phyloP scores from a whole-genome alignment of 345 rosid species.

The Erucastrum elatum region DNA sequence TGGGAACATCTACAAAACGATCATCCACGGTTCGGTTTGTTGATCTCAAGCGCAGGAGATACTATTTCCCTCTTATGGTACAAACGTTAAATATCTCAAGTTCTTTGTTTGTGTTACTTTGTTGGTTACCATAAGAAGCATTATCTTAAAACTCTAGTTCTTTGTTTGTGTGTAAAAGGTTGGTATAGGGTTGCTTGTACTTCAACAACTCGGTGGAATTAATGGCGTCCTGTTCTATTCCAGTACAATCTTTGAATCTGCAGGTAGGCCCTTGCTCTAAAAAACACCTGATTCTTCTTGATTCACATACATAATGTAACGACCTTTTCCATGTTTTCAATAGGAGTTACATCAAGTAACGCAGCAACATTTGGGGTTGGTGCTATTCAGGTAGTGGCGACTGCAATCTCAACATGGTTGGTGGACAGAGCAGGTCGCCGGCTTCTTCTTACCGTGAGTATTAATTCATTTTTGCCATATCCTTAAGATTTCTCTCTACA shows the following conservation, averaged over 20 bases:
- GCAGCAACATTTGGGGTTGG: slow-evolving; percentile 84
- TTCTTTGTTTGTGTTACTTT: too few species aligned
- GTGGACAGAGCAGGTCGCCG: slow-evolving; percentile 87
- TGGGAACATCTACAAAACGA: slow-evolving; percentile 70
- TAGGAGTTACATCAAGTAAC: slow-evolving; percentile 85
- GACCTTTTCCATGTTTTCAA: neutral
- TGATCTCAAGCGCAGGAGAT: slow-evolving; percentile 87
- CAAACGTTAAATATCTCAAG: too few species aligned
- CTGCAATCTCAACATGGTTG: slow-evolving; percentile 86
- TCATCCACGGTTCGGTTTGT: slow-evolving; percentile 66
- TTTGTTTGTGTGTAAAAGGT: slow-evolving; percentile 50
- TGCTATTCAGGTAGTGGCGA: slow-evolving; percentile 89
- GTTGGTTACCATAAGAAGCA: neutral
- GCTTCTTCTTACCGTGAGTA: slow-evolving; percentile 80
- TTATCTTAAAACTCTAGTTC: neutral
- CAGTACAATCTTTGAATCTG: slow-evolving; percentile 73
- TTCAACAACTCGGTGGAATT: slow-evolving; percentile 89
- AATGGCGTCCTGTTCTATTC: slow-evolving; percentile 93
- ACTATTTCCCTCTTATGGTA: slow-evolving; percentile 95
- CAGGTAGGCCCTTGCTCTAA: slow-evolving; percentile 53
- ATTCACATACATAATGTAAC: neutral
- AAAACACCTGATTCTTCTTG: neutral
- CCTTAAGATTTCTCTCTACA: neutral
- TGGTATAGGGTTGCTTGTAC: slow-evolving; percentile 83
- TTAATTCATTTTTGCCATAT: slow-evolving; percentile 1